These are phyloP conservation scores for Didymella lethalis DNA, from an alignment of 2,329 filamentous ascomycete genomes.

Conservation along the genomic window DNA sequence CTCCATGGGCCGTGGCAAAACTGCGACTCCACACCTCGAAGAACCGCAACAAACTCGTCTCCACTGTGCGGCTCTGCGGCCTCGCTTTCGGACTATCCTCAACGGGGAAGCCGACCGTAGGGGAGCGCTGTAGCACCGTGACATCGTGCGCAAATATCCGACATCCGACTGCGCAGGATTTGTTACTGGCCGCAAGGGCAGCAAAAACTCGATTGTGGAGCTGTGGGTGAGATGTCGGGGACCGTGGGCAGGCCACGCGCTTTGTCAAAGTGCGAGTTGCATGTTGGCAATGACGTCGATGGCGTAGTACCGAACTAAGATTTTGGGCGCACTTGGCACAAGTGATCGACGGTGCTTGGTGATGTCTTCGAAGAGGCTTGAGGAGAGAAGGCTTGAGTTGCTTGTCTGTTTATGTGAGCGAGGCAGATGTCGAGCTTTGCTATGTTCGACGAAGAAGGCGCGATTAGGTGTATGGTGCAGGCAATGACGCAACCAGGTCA, in stretches of 20 bases:
- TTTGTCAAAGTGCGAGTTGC: neutral
- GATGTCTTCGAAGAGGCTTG: slow-evolving; percentile 11
- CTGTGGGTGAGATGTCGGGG: slow-evolving; percentile 19
- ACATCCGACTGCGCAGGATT: neutral
- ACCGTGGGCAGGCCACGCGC: slow-evolving; percentile 9
- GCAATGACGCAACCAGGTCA: slow-evolving; percentile 4
- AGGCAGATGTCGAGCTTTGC: neutral
- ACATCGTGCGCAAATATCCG: slow-evolving; percentile 1
- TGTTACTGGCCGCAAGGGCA: neutral
- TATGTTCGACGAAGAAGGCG: neutral
- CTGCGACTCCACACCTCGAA: neutral
- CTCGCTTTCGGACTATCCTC: slow-evolving; percentile 3
- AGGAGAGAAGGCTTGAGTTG: neutral
- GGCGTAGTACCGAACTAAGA: slow-evolving; percentile 12
- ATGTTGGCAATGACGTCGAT: slow-evolving; percentile 12
- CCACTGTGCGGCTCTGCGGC: slow-evolving; percentile 18
- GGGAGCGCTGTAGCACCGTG: neutral
- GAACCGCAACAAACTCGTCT: neutral
- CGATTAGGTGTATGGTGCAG: neutral
- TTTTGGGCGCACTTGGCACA: slow-evolving; percentile 20
- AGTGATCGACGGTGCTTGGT: slow-evolving; percentile 18
- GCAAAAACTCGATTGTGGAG: slow-evolving; percentile 5
- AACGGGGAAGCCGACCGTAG: neutral
- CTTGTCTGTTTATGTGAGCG: too few species aligned
- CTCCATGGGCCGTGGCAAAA: neutral